Base-by-base conservation (phyloP, 768 basidiomycete genomes). In the Guyanaporus albipodus region DNA sequence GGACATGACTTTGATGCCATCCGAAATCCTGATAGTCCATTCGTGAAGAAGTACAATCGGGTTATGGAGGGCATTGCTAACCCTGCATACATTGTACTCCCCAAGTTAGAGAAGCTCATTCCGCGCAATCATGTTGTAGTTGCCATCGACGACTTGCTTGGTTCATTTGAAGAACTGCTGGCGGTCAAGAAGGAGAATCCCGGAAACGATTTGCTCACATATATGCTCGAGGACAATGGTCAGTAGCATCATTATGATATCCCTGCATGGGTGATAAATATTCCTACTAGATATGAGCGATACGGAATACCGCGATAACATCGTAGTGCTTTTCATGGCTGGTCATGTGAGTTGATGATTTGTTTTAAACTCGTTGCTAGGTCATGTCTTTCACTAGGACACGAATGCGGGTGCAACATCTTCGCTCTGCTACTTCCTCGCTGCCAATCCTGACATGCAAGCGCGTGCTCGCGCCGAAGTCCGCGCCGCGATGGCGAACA, bases 191-290 rank as follows among this genome's bases (percentile, higher is more conserved):
- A 38, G 24, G 45, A 39, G 15, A 46, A 34, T 15, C 38, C 45
- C 2, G 38, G 31, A 6, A 40, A 46, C 18, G 45, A 46, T 15
- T 39, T 46, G 38, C 45, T 46, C 18, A 39, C 45, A 1, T 34
- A 46, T 24, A 46, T 46, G 45, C 45, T 46, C 24, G 45, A 40
- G 32, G 45, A 38, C n/a, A 38, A 38, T 10, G 38, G 38, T 38
- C 38, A 34, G 45, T 46, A 8, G 33, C 17, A 4, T n/a, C 14
- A 7, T 17, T 4, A 18, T 33, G 10, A 31, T n/a, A 8, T 24
- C 29, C 31, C 7, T 19, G 15, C 18, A n/a, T 23, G 14, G 15
- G 6, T 18, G 24, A 23, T 38, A 23, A 38, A 14, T 8, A n/a
- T 26, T 12, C 8, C 37, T 7, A 8, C 8, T 12, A 38, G 37